Conservation (phyloP, 805 yeast species). For the Cephaloascus fragrans region DNA sequence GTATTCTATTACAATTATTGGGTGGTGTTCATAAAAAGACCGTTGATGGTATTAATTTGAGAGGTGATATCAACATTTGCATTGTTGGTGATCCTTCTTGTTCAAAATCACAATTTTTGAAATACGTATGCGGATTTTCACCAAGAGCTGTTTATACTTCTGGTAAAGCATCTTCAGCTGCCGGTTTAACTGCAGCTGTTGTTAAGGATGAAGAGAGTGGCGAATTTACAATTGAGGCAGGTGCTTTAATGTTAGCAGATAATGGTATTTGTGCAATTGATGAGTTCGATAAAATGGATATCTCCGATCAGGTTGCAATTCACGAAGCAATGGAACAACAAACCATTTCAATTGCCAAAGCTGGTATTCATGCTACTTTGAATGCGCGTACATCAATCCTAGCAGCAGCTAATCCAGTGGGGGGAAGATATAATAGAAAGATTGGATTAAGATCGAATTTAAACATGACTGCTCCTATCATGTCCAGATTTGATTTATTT, state of each 20-base stretch:
- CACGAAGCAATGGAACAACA: conserved; percentile 99
- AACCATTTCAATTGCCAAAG: conserved; percentile 96
- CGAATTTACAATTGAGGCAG: conserved; percentile 95
- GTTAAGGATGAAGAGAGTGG: conserved; percentile 96
- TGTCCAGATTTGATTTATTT: conserved; percentile 95
- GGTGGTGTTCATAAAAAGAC: conserved; percentile 96
- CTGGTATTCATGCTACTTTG: conserved; percentile 96
- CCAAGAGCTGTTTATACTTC: conserved; percentile 96
- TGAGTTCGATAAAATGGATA: conserved; percentile 97
- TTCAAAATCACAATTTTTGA: conserved; percentile 90
- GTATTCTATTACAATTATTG: conserved; percentile 74
- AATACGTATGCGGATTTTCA: conserved; percentile 83
- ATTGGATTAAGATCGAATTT: conserved; percentile 75
- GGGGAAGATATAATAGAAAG: conserved; percentile 92
- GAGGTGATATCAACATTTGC: conserved; percentile 96
- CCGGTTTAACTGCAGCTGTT: conserved; percentile 97
- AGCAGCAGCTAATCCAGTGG: conserved; percentile 98
- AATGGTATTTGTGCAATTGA: conserved; percentile 98
- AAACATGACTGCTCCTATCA: conserved; percentile 95
- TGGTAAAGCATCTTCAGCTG: conserved; percentile 97
- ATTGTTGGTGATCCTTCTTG: conserved; percentile 98
- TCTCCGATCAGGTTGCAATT: conserved; percentile 92
- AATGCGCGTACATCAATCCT: conserved; percentile 94
- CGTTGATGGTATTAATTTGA: conserved; percentile 83
- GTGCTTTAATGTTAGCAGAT: conserved; percentile 97